A percentile compares a stretch with the other conserved stretches of the same genome.
Evolutionary conservation across 768 basidiomycete genomes (phyloP).

Genomic region (Pholiota conissans): DNA sequence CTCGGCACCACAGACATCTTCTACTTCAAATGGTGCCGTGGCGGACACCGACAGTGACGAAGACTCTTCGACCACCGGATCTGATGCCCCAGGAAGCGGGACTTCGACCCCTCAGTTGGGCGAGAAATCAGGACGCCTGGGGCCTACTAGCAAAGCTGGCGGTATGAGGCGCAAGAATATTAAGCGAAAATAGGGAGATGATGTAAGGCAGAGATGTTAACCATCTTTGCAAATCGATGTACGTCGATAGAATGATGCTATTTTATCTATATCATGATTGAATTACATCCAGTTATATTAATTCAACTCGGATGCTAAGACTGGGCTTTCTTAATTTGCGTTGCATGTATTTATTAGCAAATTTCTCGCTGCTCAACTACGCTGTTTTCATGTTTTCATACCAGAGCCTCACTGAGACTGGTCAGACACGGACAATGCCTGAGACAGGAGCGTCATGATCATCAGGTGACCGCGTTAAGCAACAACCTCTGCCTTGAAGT

Average conservation of each 20-base stretch:
- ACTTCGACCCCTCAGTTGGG: slow-evolving; percentile 36
- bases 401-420: no score
- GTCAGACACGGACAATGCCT: no score
- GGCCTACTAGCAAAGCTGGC: slow-evolving; percentile 52
- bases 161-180: slow-evolving; percentile 64
- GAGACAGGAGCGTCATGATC: background rate
- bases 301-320: no score
- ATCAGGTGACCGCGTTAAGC: background rate
- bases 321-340: no score
- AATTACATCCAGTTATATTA: background rate
- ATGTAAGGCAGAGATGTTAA: background rate
- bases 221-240: no score
- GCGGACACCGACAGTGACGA: slow-evolving; percentile 36
- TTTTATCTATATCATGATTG: background rate
- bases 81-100: slow-evolving; percentile 45
- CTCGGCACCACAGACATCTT: slow-evolving; percentile 4
- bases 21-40: slow-evolving; percentile 16
- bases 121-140: slow-evolving; percentile 29
- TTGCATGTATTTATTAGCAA: no score
- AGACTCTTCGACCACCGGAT: slow-evolving; percentile 40
- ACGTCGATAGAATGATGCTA: background rate
- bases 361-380: no score
- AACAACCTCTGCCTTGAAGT: no score
- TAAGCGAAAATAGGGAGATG: slow-evolving; percentile 55
- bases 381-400: no score